phyloP scores from a whole-genome alignment of 2,329 filamentous ascomycete species.

The Epichloe baconii region DNA sequence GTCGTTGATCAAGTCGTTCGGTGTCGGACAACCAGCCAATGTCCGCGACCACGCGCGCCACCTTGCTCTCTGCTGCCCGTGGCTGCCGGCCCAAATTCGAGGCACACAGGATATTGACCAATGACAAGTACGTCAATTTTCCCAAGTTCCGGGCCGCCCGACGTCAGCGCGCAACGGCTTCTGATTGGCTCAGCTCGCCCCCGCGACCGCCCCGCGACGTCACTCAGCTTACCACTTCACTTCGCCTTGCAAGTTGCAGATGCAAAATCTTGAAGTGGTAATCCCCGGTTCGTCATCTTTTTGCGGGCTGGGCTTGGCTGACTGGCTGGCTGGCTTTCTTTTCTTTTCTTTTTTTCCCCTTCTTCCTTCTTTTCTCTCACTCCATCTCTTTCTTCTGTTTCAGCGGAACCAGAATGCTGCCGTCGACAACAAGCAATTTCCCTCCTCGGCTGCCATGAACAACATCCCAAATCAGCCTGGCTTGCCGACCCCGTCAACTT shows the following conservation, averaged over 20 bases:
- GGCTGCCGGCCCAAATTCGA: too few relatives aligned
- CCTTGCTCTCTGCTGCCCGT: too few relatives aligned
- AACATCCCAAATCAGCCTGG: not conserved
- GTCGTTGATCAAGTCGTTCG: not conserved
- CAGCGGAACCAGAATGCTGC: too few relatives aligned
- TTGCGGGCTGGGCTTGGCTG: not conserved
- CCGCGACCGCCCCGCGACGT: not conserved
- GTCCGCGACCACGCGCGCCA: too few relatives aligned
- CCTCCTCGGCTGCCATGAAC: not conserved
- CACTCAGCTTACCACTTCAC: not conserved
- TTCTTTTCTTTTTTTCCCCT: too few relatives aligned
- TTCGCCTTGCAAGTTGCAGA: not conserved
- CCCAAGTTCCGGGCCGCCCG: not conserved
- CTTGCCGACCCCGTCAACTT: not conserved
- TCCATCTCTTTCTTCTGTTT: not conserved
- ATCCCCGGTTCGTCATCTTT: not conserved
- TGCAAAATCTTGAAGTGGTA: not conserved
- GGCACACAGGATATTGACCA: not conserved
- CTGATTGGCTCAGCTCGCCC: not conserved
- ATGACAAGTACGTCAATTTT: not conserved
- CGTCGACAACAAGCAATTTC: too few relatives aligned
- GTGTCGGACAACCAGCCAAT: too few relatives aligned
- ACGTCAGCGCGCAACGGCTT: not conserved
- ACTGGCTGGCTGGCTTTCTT: not conserved
- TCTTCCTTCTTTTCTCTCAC: not conserved